Evolutionary conservation across 148 eudicot genomes (phyloP), one percentile per base, ranked within the genome.

Genomic region (Mesembryanthemum crystallinum): DNA sequence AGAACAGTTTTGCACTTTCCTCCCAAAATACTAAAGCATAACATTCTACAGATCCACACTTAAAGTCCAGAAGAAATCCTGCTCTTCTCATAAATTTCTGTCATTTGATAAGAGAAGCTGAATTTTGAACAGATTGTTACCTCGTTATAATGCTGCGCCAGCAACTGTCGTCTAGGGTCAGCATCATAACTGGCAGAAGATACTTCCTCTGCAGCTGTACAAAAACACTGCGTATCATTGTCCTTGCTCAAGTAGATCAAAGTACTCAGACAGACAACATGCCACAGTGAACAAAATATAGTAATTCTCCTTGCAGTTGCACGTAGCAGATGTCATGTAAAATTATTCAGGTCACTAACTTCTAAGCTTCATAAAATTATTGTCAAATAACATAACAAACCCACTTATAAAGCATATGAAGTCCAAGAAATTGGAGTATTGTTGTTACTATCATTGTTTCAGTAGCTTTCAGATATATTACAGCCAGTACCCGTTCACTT

Each of bases 71-170:
- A n/a, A n/a, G n/a, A n/a, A n/a, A 15, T 15, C 57, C n/a, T 25
- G 30, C 64, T 25, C 17, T 24, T 23, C 17, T 10, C 27, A 69
- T 12, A 69, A 28, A 17, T 49, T 5, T 69, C 33, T 43, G 5
- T 43, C 61, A 29, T 14, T 28, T 27, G 43, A 28, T 24, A 60
- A 33, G 70, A n/a, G 42, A 15, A 37, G 28, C 25, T 27, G 24
- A 7, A 43, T 51, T 60, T 70, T 55, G 54, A 15, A 32, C 7
- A 27, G 21, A 15, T 42, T 23, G 8, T 74, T 80, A 90, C 97
- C 94, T 92, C 87, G 74, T 92, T 90, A 67, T 88, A 92, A 69
- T 87, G 85, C 57, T 77, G 69, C 67, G 87, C 86, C 80, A 88
- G 78, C 69, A 79, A 81, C 77, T 86, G 76, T 30, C 91, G 91